These are phyloP conservation scores for Arabidopsis arenosa DNA, from an alignment of 345 rosid species.

Conservation along the genomic window DNA sequence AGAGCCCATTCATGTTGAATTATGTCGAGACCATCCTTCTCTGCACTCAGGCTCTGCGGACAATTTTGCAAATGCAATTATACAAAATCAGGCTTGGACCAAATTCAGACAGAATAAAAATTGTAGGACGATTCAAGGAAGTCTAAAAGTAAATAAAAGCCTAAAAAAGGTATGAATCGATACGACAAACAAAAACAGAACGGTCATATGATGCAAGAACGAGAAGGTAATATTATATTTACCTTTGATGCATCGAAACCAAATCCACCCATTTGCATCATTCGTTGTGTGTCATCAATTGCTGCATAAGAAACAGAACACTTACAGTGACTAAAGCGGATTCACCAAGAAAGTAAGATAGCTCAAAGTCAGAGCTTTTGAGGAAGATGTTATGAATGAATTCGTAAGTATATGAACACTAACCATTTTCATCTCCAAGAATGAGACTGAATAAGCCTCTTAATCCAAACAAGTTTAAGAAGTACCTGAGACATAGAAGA, in stretches of 20 bases:
- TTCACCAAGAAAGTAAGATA: neutral
- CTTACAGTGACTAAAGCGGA: conserved; percentile 9
- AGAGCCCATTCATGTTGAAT: conserved; percentile 75
- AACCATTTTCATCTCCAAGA: conserved; percentile 98
- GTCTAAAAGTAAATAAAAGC: neutral
- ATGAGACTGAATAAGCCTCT: conserved; percentile 97
- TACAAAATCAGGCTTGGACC: conserved; percentile 24
- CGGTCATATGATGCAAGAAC: neutral
- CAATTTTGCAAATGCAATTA: conserved; percentile 16
- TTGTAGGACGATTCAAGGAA: neutral
- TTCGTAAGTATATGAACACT: conserved; percentile 36
- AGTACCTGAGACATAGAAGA: conserved; percentile 65
- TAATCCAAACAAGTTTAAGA: conserved; percentile 93
- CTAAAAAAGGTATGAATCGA: neutral
- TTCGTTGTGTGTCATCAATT: conserved; percentile 81
- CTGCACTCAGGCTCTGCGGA: conserved; percentile 80
- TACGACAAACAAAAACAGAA: neutral
- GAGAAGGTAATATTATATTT: conserved; percentile 11
- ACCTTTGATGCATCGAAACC: conserved; percentile 93
- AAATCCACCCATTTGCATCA: conserved; percentile 99
- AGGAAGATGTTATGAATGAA: neutral
- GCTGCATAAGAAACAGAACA: conserved; percentile 57
- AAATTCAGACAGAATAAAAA: neutral
- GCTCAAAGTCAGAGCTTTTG: neutral
- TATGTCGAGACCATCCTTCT: conserved; percentile 78